Evolutionary conservation across 2,329 filamentous ascomycete species (phyloP), one percentile per base, ranked within the genome.

Genomic region (Pseudogymnoascus sp.): DNA sequence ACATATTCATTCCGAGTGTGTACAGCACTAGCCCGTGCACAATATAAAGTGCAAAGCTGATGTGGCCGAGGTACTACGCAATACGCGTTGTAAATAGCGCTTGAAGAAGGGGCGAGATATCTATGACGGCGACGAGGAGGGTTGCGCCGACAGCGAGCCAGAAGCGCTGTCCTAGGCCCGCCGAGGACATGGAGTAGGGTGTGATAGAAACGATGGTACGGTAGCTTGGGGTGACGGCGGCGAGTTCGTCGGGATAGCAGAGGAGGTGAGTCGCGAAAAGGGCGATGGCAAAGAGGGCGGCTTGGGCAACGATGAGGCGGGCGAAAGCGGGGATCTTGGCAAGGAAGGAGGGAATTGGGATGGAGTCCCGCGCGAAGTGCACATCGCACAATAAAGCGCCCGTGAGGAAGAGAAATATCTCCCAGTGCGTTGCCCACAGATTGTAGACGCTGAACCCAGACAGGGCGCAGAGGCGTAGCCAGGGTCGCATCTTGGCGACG

Each of bases 1-100:
- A 56, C 12, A 70, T 59, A 12, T 63, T 25, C 3, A 43, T 43
- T 43, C 40, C 40, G 40, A 43, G 40, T 4, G 63, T 65, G 3
- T 75, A 77, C 7, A 84, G 70, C 11, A 81, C 75, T 3, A 78
- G 77, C 0, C 83, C 83, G 67, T 86, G 83, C n/a, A 82, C 78
- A 5, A 86, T 75, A 68, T 86, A 86, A 2, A 86, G 75, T 2
- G 83, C 80, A 65, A 81, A 86, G 63, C 81, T 84, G 65, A 85
- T 80, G 25, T 78, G 77, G 11, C 80, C 84, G 18, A 83, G 78
- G 69, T 86, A 86, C 66, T 83, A 82, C 11, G 80, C 78, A 11
- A 82, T 65, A 0, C 74, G 70, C 2, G 75, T 76, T 62, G 79
- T 80, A 69, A 84, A 82, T 28, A 80, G 76, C 3, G 68, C 68